phyloP scores from a whole-genome alignment of 352 stramenopile species.

The Phytophthora rubi region DNA sequence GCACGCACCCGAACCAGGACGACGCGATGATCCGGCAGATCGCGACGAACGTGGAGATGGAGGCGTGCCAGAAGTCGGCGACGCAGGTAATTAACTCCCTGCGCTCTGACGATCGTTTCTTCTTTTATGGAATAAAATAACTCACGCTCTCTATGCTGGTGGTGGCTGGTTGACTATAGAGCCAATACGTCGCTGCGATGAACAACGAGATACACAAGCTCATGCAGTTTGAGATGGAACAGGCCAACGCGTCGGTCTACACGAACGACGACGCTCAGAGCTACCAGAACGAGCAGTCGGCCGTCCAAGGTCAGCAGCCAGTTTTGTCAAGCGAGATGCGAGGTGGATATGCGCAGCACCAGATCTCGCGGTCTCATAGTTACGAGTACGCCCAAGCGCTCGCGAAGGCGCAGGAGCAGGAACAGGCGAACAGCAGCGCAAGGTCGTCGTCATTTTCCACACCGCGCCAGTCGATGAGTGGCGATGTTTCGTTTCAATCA shows the following conservation, averaged over 20 bases:
- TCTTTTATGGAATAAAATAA: slow-evolving; percentile 23
- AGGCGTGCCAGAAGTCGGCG: slow-evolving; percentile 53
- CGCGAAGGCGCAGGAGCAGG: slow-evolving; percentile 37
- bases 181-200: slow-evolving; percentile 57
- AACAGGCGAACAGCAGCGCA: slow-evolving; percentile 6
- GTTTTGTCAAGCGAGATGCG: slow-evolving; percentile 20
- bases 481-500: slow-evolving; percentile 51
- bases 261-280: slow-evolving; percentile 14
- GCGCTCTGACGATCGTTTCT: neutral
- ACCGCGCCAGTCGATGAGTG: slow-evolving; percentile 22
- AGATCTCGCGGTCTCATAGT: slow-evolving; percentile 35
- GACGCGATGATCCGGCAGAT: slow-evolving; percentile 55
- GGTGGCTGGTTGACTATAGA: slow-evolving; percentile 38
- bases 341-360: slow-evolving; percentile 26
- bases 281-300: slow-evolving; percentile 20
- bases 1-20: slow-evolving; percentile 62
- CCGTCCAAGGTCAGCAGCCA: slow-evolving; percentile 13
- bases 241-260: slow-evolving; percentile 24
- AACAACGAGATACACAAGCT: slow-evolving; percentile 72
- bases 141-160: slow-evolving; percentile 3
- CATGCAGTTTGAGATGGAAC: slow-evolving; percentile 55
- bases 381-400: slow-evolving; percentile 45
- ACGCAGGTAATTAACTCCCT: slow-evolving; percentile 43
- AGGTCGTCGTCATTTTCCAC: slow-evolving; percentile 27
- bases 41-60: slow-evolving; percentile 77